Conservation (phyloP, 768 basidiomycete species). For the Podaxis sp. region DNA sequence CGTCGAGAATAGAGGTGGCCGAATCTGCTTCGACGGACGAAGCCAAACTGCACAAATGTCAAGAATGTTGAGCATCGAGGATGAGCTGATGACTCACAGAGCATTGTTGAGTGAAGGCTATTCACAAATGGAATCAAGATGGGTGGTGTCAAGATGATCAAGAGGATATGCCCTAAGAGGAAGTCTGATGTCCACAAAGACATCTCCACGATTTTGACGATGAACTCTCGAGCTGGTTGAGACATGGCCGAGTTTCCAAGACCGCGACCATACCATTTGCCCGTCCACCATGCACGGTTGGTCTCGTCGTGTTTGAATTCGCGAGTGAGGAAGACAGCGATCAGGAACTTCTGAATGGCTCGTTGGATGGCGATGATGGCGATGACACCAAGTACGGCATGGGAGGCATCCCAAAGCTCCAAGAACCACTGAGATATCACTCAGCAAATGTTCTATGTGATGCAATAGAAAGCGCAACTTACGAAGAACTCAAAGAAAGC, state of each 20-base stretch:
- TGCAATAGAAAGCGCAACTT: constrained; percentile 36
- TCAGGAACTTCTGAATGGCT: constrained; percentile 90
- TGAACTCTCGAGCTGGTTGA: constrained; percentile 94
- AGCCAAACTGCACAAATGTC: constrained; percentile 72
- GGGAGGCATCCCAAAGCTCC: constrained; percentile 95
- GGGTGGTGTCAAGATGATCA: constrained; percentile 85
- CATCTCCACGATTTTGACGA: constrained; percentile 99
- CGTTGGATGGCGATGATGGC: constrained; percentile 89
- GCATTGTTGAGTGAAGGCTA: constrained; percentile 87
- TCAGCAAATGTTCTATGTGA: constrained; percentile 11
- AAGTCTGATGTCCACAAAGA: constrained; percentile 96
- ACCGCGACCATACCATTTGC: constrained; percentile 95
- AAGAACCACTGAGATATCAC: constrained; percentile 76
- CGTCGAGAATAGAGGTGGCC: constrained; percentile 88
- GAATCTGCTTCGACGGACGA: constrained; percentile 91
- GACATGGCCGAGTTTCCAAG: constrained; percentile 90
- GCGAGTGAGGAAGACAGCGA: constrained; percentile 90
- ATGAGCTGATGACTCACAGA: constrained; percentile 57
- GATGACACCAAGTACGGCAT: constrained; percentile 91
- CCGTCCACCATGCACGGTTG: constrained; percentile 99
- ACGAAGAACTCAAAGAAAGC: constrained; percentile 97
- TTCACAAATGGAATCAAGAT: constrained; percentile 86
- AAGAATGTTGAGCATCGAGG: not conserved
- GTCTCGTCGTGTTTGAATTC: constrained; percentile 99
- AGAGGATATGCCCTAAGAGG: constrained; percentile 77